Evolutionary conservation across 2,329 filamentous ascomycete genomes (phyloP), one percentile per base, ranked within the genome.

Genomic region (Colletotrichum liaoningense): DNA sequence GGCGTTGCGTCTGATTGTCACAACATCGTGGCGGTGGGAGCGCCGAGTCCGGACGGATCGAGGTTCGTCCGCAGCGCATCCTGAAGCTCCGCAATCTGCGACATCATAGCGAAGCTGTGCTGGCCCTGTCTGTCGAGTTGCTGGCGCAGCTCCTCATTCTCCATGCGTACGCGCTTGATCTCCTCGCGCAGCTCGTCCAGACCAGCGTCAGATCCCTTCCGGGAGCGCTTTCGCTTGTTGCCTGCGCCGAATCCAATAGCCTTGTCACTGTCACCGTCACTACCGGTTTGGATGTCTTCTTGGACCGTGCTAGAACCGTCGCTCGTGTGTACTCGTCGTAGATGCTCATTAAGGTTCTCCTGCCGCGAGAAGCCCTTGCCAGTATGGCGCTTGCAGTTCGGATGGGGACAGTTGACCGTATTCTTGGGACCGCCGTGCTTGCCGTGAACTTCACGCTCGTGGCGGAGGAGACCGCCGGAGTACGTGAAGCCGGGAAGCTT

Each of bases 401-500:
- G 83, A 79, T 96, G 93, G 0, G 95, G 95, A 79, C 96, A 98
- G 85, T 94, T 94, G 67, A 97, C 89, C 3, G 93, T 92, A 75
- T 97, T 95, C 81, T 95, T 95, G 11, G 95, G 94, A 1, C 95
- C 95, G 68, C 95, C 94, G 78, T 97, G 93, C 84, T 96, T 95
- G 82, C 92, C 92, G 83, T 98, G 96, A 1, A 98, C 96, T 83
- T 98, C 96, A 75, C 96, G 93, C 83, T 98, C 93, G 83, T 98
- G 96, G 58, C 96, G 90, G 22, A 97, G 85, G 0, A 98, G 90
- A 4, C 96, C 96, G 19, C 96, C 96, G 0, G 94, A 96, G 81
- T 98, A 98, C 1, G 96, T 98, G 82, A 98, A 98, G 1, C 96
- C 96, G 65, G 94, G 94, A 0, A 98, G 89, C 79, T 98, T 98